Evolutionary conservation across 2,329 filamentous ascomycete genomes (phyloP).

Genomic region (Cytospora mali): DNA sequence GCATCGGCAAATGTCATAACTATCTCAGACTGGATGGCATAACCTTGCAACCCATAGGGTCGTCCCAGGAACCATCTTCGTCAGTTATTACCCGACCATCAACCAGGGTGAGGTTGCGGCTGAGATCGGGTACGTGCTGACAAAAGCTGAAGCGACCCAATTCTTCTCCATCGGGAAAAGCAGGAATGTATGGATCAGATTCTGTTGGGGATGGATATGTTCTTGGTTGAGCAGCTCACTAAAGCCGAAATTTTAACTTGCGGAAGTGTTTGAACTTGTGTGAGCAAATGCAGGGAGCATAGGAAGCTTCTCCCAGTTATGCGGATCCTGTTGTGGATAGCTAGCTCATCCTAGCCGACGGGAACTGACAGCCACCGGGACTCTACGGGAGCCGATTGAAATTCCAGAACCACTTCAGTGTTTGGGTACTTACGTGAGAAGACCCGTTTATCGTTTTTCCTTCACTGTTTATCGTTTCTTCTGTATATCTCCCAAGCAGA

Average conservation of each 20-base stretch:
- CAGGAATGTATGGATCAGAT: constrained; percentile 3
- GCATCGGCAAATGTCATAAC: not conserved
- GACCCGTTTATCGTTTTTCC: not conserved
- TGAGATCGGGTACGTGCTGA: constrained; percentile 14
- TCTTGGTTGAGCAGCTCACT: constrained; percentile 20
- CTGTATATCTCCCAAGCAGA: not conserved
- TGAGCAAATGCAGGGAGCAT: not conserved
- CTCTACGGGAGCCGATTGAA: not conserved
- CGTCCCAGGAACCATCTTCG: not conserved
- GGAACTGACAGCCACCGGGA: constrained; percentile 7
- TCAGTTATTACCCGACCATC: constrained; percentile 4
- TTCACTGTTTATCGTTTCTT: constrained; percentile 1
- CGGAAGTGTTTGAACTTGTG: not conserved
- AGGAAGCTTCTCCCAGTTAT: constrained; percentile 13
- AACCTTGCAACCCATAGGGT: constrained; percentile 7
- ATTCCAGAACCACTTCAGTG: not conserved
- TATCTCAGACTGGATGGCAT: constrained; percentile 10
- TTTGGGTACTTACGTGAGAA: constrained; percentile 23
- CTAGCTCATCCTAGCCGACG: constrained; percentile 11
- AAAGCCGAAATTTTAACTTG: constrained; percentile 14
- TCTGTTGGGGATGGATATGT: not conserved
- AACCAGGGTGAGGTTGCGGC: constrained; percentile 13
- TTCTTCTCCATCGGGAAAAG: constrained; percentile 10
- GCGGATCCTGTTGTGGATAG: not conserved
- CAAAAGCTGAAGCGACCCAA: constrained; percentile 9